Base-by-base conservation (phyloP, 2,329 filamentous ascomycete species). In the Penicillium sp. region DNA sequence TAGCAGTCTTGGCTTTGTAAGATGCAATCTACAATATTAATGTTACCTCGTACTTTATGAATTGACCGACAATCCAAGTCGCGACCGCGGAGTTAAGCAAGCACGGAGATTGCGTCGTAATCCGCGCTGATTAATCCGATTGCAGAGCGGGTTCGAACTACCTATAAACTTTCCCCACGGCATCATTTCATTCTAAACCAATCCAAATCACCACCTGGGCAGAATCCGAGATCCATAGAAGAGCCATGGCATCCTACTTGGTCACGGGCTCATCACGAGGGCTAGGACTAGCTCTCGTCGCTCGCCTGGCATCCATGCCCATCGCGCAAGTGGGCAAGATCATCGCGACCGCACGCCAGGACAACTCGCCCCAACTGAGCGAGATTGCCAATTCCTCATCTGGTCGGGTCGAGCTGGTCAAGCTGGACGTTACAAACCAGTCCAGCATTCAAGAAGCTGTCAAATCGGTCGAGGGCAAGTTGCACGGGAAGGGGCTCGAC, bases 401-500 rank as follows among this genome's bases (percentile, higher is more conserved):
- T 3, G 75, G 73, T 3, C 74, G 76, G 3, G 67, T 82, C 22
- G 57, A 72, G 0, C 61, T 73, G 15, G 63, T 82, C n/a, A 67
- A 66, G 2, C 62, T 81, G 11, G 77, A 81, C 34, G 72, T 79
- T 10, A 76, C 75, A 4, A 63, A 76, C 50, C 57, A 68, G 20
- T 49, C 55, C 0, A 76, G 73, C 41, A 69, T 81, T 5, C 63
- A 75, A 42, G 58, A 71, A 14, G 80, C 77, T 0, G 76, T 64
- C 0, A 55, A 56, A 0, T 58, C 67, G 14, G 74, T 80, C 4
- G 73, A 79, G 31, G 47, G 54, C 4, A 64, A 65, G 2, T 63
- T 81, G 1, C 62, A 66, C 15, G 78, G 71, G 4, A 73, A 73
- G 11, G 79, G 79, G 0, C 69, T 83, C 0, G 81, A 83, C 62